A percentile compares a stretch with the other conserved stretches of the same genome.
phyloP scores from a whole-genome alignment of 1,284 basidiomycete species.

The Chalciporus sp. region DNA sequence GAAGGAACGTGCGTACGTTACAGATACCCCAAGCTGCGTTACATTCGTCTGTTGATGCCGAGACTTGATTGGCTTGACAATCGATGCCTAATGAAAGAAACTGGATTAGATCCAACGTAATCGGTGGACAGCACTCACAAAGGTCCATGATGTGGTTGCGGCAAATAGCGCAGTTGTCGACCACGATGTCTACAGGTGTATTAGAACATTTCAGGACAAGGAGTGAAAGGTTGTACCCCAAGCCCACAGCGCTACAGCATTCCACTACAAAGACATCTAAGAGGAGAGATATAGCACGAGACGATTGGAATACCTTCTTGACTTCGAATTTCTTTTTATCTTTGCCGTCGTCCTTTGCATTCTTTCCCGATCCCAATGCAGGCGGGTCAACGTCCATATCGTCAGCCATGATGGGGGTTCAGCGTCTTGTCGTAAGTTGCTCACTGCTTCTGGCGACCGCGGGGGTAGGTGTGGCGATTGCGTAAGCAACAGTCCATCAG shows the following conservation, averaged over 20 bases:
- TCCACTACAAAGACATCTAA: conserved; percentile 70
- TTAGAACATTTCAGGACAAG: conserved; percentile 9
- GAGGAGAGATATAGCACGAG: conserved; percentile 3
- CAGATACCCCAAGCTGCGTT: conserved; percentile 99
- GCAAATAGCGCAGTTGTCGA: conserved; percentile 96
- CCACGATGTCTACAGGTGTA: conserved; percentile 76
- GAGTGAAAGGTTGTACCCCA: conserved; percentile 68
- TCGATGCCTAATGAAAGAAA: conserved; percentile 79
- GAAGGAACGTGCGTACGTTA: conserved; percentile 67
- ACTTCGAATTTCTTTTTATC: conserved; percentile 89
- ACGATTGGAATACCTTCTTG: conserved; percentile 75
- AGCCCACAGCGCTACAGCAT: conserved; percentile 94
- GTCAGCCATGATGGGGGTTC: conserved; percentile 54
- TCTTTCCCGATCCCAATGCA: conserved; percentile 39
- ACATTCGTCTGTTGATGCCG: conserved; percentile 95
- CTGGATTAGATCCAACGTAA: conserved; percentile 7
- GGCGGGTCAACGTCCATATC: conserved; percentile 82
- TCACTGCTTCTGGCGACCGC: not conserved
- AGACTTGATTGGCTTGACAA: conserved; percentile 98
- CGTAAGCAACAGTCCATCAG: conserved; percentile 13
- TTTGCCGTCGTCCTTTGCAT: conserved; percentile 54
- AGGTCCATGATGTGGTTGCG: conserved; percentile 99
- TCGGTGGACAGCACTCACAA: conserved; percentile 56
- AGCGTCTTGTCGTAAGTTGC: not conserved
- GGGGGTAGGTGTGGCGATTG: conserved; percentile 11